A percentile compares a stretch with the other conserved stretches of the same genome.
These are phyloP conservation scores for Exutisphaerella laricina DNA, from an alignment of 2,329 filamentous ascomycete species.

Conservation along the genomic window DNA sequence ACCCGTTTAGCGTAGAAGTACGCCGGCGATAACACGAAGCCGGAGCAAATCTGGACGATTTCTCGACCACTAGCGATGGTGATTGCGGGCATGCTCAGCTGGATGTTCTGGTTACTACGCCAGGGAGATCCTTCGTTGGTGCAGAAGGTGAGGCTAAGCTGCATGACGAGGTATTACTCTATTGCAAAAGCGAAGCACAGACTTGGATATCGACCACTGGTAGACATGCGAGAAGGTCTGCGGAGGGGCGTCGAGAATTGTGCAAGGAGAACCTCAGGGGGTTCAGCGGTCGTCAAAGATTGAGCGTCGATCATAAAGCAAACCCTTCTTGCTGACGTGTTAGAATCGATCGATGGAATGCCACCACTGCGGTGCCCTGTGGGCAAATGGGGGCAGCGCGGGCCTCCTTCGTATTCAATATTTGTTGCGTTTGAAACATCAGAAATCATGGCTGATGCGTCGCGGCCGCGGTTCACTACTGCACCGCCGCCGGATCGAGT, in stretches of 20 bases:
- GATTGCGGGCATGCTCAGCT: constrained; percentile 42
- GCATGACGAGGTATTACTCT: constrained; percentile 72
- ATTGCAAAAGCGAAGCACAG: constrained; percentile 68
- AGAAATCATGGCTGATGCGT: too few relatives aligned
- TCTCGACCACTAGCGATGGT: constrained; percentile 38
- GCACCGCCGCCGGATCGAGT: too few relatives aligned
- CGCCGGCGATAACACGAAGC: constrained; percentile 36
- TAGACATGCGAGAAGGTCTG: constrained; percentile 60
- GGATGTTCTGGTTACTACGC: constrained; percentile 39
- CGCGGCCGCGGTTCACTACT: too few relatives aligned
- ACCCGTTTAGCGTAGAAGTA: constrained; percentile 43
- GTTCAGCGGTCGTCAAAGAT: too few relatives aligned
- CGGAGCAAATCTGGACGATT: constrained; percentile 40
- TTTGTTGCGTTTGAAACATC: too few relatives aligned
- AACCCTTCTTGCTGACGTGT: too few relatives aligned
- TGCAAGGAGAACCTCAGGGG: too few relatives aligned
- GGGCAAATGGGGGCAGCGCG: too few relatives aligned
- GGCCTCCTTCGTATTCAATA: too few relatives aligned
- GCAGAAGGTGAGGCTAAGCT: constrained; percentile 56
- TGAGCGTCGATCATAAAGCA: too few relatives aligned
- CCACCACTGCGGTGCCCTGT: too few relatives aligned
- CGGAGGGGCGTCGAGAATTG: constrained; percentile 44
- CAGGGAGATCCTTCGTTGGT: constrained; percentile 42
- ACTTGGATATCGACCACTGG: constrained; percentile 64
- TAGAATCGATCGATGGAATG: too few relatives aligned